phyloP scores from a whole-genome alignment of 2,329 filamentous ascomycete species.

The Aspergillus jensenii region DNA sequence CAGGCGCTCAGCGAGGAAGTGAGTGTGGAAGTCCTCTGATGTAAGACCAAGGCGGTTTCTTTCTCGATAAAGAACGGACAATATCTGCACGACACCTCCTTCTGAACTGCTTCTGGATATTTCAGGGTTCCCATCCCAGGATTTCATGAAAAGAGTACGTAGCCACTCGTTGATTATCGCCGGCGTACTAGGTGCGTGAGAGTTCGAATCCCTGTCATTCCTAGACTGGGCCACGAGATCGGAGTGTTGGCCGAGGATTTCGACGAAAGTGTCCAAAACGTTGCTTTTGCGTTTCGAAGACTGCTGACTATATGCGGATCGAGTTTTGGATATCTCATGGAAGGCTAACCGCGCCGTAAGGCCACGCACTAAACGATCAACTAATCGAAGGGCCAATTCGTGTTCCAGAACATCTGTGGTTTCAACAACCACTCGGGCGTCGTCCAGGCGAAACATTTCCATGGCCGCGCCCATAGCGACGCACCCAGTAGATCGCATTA shows the following conservation, averaged over 20 bases:
- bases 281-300: conserved; percentile 27
- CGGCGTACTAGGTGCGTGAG: conserved; percentile 25
- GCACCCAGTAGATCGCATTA: conserved; percentile 42
- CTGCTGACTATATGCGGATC: conserved; percentile 29
- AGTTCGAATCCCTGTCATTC: conserved; percentile 4
- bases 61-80: conserved; percentile 72
- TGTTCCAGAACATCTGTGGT: conserved; percentile 50
- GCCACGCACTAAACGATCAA: conserved; percentile 50
- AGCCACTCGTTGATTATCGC: conserved; percentile 45
- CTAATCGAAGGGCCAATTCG: conserved; percentile 51
- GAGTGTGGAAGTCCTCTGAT: conserved; percentile 70
- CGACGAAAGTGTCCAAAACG: conserved; percentile 38
- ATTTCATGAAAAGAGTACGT: conserved; percentile 69
- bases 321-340: conserved; percentile 47
- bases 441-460: conserved; percentile 29
- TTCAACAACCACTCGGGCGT: conserved; percentile 33
- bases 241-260: conserved; percentile 34
- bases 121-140: conserved; percentile 76
- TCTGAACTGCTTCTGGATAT: conserved; percentile 70
- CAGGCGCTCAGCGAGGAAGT: conserved; percentile 73
- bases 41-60: conserved; percentile 64
- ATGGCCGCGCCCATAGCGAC: conserved; percentile 40
- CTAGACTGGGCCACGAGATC: conserved; percentile 12
- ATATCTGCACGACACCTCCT: conserved; percentile 73
- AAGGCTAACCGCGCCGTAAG: conserved; percentile 52